These are phyloP conservation scores for Erigeron philadelphicus DNA, from an alignment of 140 eudicot genomes.

Conservation along the genomic window DNA sequence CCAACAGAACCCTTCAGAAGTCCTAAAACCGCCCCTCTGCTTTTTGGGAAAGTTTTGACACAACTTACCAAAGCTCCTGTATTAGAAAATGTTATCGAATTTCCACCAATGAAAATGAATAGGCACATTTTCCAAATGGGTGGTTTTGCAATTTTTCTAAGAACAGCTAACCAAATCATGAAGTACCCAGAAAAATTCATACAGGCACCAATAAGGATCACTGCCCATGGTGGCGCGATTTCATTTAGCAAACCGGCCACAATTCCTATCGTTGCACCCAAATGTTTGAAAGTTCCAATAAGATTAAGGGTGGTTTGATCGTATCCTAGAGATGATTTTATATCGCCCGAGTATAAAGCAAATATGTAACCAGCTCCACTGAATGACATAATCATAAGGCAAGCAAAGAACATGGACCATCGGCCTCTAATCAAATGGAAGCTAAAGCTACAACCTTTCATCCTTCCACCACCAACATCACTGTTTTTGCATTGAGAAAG, in stretches of 20 bases:
- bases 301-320: slow-evolving; percentile 66
- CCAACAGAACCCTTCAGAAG: slow-evolving; percentile 80
- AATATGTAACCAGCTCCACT: slow-evolving; percentile 67
- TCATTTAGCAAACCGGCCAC: slow-evolving; percentile 60
- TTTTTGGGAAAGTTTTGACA: slow-evolving; percentile 66
- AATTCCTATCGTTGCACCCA: slow-evolving; percentile 54
- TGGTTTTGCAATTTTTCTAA: slow-evolving; percentile 34
- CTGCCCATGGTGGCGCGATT: slow-evolving; percentile 68
- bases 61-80: slow-evolving; percentile 76
- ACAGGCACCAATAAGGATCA: slow-evolving; percentile 51
- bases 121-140: slow-evolving; percentile 72
- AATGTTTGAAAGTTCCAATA: slow-evolving; percentile 53
- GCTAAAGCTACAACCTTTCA: slow-evolving; percentile 21
- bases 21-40: slow-evolving; percentile 68
- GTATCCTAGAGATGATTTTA: slow-evolving; percentile 57
- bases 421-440: slow-evolving; percentile 44
- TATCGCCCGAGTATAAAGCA: slow-evolving; percentile 54
- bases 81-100: slow-evolving; percentile 65
- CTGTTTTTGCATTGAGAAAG: too few species aligned
- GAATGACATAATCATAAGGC: slow-evolving; percentile 53
- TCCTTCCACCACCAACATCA: not conserved
- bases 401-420: slow-evolving; percentile 70
- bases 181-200: slow-evolving; percentile 69
- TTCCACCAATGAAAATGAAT: slow-evolving; percentile 65
- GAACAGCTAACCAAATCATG: slow-evolving; percentile 72